A percentile compares a stretch with the other conserved stretches of the same genome.
Conservation (phyloP, 371 early-diverging fungal species). For the Mucor piriformis region DNA sequence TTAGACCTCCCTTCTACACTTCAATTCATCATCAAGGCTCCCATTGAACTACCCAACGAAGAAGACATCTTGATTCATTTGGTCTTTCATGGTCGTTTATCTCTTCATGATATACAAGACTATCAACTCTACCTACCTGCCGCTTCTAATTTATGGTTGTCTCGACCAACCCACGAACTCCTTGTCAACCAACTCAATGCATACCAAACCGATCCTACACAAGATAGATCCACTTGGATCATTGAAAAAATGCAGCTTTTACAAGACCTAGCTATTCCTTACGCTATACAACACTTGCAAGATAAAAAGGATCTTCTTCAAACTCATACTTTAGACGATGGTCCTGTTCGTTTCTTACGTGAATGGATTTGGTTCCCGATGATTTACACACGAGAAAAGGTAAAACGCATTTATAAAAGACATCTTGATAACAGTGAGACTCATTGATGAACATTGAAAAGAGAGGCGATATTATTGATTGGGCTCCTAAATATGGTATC, state of each 20-base stretch:
- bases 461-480: constrained; percentile 47
- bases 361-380: constrained; percentile 56
- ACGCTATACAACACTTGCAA: constrained; percentile 1
- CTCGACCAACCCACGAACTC: constrained; percentile 31
- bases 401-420: constrained; percentile 1
- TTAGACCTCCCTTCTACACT: not conserved
- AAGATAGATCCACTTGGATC: constrained; percentile 32
- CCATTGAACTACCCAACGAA: constrained; percentile 9
- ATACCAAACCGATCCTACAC: constrained; percentile 4
- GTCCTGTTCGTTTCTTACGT: constrained; percentile 30
- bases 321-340: constrained; percentile 9
- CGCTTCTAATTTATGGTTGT: constrained; percentile 30
- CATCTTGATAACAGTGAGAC: no score
- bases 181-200: constrained; percentile 16
- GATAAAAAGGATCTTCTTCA: not conserved
- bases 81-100: constrained; percentile 10
- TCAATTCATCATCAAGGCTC: constrained; percentile 21
- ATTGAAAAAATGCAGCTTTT: constrained; percentile 36
- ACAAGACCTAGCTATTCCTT: constrained; percentile 20
- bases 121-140: constrained; percentile 27
- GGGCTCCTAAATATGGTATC: constrained; percentile 46
- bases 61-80: not conserved
- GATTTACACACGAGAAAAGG: constrained; percentile 53
- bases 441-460: no score
- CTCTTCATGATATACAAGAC: not conserved